Base-by-base conservation (phyloP, 768 basidiomycete genomes). In the Naematelia aurantialba region DNA sequence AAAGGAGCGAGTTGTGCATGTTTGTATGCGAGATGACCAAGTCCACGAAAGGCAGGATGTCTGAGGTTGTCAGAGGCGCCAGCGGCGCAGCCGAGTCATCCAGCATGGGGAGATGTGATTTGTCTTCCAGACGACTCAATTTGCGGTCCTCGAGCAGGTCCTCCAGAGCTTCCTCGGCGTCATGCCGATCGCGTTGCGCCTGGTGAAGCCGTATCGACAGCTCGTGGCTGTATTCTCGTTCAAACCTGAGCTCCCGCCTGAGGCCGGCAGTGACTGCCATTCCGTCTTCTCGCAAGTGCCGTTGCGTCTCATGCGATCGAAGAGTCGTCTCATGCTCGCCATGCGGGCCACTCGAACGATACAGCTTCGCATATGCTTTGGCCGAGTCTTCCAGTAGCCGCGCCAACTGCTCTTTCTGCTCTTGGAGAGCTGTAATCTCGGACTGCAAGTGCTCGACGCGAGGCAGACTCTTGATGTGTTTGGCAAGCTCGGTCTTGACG, bases 331-430 rank as follows among this genome's bases (percentile, higher is more conserved):
- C 42, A 39, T 56, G 56, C 51, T 50, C 30, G 17, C 26, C 21
- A n/a, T 45, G 49, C 17, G 24, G 19, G 4, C 59, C 60, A 5
- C 55, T 52, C 27, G 56, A 44, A 17, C 30, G 13, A 27, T 57
- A 56, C 12, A 67, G 51, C n/a, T 21, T 14, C 8, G 29, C 44
- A 55, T 69, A 57, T 44, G 25, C 55, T 11, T 52, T 39, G n/a
- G 61, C 48, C 19, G 66, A 48, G 5, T 66, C 59, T 46, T 57
- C 29, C 3, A 69, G 55, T 54, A 60, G 52, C 25, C 13, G 31
- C n/a, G 66, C 62, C 3, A 69, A 24, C 2, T 55, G 58, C 26
- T 46, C 46, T 12, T 56, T 56, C 26, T 51, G 21, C n/a, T 51
- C 17, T 51, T 27, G 19, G 17, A 39, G 34, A 10, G 4, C 21